Conservation (phyloP, 2,329 filamentous ascomycete genomes). For the Fusarium oxysporum region DNA sequence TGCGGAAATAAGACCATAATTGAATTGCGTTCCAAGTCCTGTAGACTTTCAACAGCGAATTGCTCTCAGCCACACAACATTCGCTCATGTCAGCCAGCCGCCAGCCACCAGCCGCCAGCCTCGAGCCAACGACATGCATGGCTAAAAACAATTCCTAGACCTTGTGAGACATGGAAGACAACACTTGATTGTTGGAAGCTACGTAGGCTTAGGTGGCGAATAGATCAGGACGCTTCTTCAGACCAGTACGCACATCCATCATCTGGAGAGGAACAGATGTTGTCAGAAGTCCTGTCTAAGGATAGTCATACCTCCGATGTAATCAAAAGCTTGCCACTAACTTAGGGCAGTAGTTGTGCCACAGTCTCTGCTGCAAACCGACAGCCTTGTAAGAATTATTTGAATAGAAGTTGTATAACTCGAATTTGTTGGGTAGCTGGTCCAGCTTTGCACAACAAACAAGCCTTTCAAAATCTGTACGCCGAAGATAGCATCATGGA, state of each 20-base stretch:
- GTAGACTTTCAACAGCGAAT: background rate
- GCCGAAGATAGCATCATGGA: background rate
- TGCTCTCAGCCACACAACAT: background rate
- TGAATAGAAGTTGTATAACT: background rate
- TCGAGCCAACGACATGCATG: conserved; percentile 9
- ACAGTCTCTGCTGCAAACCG: background rate
- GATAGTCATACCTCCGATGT: background rate
- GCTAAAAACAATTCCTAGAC: background rate
- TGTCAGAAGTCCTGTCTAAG: background rate
- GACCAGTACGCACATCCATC: background rate
- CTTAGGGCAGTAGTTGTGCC: background rate
- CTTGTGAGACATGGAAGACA: background rate
- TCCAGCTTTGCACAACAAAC: background rate
- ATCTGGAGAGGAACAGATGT: background rate
- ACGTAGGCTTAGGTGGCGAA: conserved; percentile 23
- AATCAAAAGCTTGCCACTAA: background rate
- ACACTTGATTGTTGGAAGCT: background rate
- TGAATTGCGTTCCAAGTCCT: background rate
- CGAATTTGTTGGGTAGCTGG: background rate
- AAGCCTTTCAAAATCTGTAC: background rate
- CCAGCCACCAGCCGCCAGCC: background rate
- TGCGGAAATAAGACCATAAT: conserved; percentile 15
- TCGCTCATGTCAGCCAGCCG: conserved; percentile 6
- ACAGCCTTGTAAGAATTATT: background rate
- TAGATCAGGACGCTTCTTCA: background rate